Percentiles rank a stretch among this genome's conserved stretches.
Evolutionary conservation across 2,329 filamentous ascomycete species (phyloP).

Genomic region (Phaeoacremonium minimum): DNA sequence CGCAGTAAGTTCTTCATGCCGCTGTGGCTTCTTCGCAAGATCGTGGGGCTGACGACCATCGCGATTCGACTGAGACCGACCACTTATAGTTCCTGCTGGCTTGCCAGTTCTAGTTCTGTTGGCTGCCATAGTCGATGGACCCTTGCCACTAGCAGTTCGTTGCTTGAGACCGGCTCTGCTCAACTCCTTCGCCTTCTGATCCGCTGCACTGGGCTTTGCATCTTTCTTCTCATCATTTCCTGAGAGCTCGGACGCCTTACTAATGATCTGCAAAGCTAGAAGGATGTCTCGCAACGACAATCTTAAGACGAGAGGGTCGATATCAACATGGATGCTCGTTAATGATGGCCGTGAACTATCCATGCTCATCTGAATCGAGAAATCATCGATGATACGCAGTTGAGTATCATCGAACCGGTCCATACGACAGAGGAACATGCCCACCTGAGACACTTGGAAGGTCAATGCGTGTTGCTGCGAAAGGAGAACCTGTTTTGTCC

Average conservation of each 20-base stretch:
- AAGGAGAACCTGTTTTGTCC: conserved; percentile 87
- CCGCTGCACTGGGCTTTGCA: conserved; percentile 33
- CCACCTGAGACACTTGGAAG: conserved; percentile 87
- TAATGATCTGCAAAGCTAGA: conserved; percentile 86
- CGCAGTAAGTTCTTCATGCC: conserved; percentile 75
- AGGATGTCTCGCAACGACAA: conserved; percentile 92
- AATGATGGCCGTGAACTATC: conserved; percentile 61
- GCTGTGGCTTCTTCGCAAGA: conserved; percentile 22
- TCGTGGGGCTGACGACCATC: conserved; percentile 22
- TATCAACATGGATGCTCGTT: conserved; percentile 78
- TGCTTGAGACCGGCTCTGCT: conserved; percentile 45
- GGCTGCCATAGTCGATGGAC: conserved; percentile 43
- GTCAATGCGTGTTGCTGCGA: conserved; percentile 93
- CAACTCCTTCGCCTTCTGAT: conserved; percentile 53
- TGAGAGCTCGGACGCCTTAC: conserved; percentile 84
- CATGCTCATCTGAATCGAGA: conserved; percentile 85
- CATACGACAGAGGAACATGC: conserved; percentile 99
- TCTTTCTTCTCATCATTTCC: conserved; percentile 48
- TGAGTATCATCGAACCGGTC: conserved; percentile 90
- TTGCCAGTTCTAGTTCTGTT: conserved; percentile 32
- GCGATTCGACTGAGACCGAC: conserved; percentile 4
- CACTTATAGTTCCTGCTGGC: conserved; percentile 12
- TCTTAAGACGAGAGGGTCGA: conserved; percentile 87
- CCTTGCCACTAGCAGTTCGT: conserved; percentile 52
- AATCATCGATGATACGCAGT: conserved; percentile 92